Conservation (phyloP, 2,329 filamentous ascomycete species). For the Paradendryphiella salina region DNA sequence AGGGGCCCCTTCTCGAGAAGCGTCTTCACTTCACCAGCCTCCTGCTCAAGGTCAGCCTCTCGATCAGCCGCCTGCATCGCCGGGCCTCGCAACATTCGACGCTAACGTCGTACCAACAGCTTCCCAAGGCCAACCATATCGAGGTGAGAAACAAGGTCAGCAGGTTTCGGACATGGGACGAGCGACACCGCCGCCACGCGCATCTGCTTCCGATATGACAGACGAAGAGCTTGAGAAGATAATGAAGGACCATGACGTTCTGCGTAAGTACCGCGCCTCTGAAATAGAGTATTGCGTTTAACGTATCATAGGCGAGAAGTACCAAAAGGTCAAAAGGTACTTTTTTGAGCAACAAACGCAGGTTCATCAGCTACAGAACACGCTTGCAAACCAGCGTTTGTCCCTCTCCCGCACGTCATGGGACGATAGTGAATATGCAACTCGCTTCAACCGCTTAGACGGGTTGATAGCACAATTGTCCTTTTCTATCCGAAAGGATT, state of each 20-base stretch:
- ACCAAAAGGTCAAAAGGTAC: constrained; percentile 96
- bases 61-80: constrained; percentile 43
- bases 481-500: constrained; percentile 95
- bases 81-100: constrained; percentile 50
- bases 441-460: constrained; percentile 86
- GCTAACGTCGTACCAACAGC: constrained; percentile 52
- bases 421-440: constrained; percentile 92
- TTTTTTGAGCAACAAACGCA: constrained; percentile 93
- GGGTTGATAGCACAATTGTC: constrained; percentile 92
- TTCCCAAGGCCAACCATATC: constrained; percentile 51
- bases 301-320: constrained; percentile 73
- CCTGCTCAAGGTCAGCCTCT: constrained; percentile 44
- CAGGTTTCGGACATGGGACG: constrained; percentile 42
- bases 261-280: constrained; percentile 46
- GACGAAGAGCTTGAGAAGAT: constrained; percentile 54
- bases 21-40: constrained; percentile 42
- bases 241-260: constrained; percentile 55
- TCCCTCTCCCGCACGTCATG: constrained; percentile 91
- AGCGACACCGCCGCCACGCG: constrained; percentile 53
- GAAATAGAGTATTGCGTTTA: background rate
- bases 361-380: constrained; percentile 93
- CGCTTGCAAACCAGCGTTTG: constrained; percentile 93
- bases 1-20: constrained; percentile 40
- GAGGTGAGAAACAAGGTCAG: constrained; percentile 43
- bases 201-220: constrained; percentile 48